Evolutionary conservation across 495 filamentous ascomycete genomes (phyloP).

Genomic region (Chaetomium tenue): DNA sequence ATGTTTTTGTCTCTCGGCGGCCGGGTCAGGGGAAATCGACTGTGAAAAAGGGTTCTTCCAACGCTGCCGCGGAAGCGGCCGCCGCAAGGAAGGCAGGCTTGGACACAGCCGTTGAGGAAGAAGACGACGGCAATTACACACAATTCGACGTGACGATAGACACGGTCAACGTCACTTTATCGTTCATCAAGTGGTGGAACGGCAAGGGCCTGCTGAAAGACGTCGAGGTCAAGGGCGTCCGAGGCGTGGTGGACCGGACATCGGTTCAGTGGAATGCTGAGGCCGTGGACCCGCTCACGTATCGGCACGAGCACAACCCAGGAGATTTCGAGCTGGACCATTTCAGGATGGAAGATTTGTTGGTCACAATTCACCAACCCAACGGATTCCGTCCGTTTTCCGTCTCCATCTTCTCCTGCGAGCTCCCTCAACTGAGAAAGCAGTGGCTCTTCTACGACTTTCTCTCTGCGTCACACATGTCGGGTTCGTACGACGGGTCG

Average conservation of each 20-base stretch:
- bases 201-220: conserved; percentile 88
- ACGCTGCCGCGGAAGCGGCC: conserved; percentile 80
- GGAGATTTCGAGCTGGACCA: conserved; percentile 96
- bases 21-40: conserved; percentile 74
- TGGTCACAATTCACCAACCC: conserved; percentile 91
- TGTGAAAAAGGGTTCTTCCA: conserved; percentile 90
- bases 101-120: conserved; percentile 44
- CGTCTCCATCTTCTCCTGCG: conserved; percentile 91
- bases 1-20: conserved; percentile 90
- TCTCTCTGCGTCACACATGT: conserved; percentile 90
- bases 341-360: conserved; percentile 91
- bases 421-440: conserved; percentile 86
- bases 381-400: conserved; percentile 87
- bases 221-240: conserved; percentile 92
- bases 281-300: conserved; percentile 79
- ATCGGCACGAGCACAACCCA: conserved; percentile 79
- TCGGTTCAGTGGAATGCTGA: conserved; percentile 68
- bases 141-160: conserved; percentile 96
- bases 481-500: conserved; percentile 91
- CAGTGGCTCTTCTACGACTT: conserved; percentile 99
- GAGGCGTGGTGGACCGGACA: conserved; percentile 90
- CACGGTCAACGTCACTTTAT: conserved; percentile 94
- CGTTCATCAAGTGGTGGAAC: conserved; percentile 96
- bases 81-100: conserved; percentile 60
- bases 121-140: conserved; percentile 93